Conservation (phyloP, 192 early-diverging fungal genomes). For the Gigaspora rosea region DNA sequence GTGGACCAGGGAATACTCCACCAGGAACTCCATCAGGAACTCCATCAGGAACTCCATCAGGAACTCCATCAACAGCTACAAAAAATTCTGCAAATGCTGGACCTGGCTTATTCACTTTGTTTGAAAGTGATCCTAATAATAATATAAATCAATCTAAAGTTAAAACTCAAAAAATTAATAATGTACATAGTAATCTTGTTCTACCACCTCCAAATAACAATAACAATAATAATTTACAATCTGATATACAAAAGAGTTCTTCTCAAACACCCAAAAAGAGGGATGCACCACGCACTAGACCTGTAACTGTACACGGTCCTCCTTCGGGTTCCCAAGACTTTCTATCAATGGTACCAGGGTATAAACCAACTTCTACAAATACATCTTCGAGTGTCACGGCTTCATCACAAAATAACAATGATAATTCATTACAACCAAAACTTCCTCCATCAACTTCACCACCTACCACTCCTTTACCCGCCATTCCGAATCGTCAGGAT, state of each 20-base stretch:
- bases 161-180: background rate
- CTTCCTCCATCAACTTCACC: background rate
- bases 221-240: background rate
- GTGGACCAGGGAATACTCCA: background rate
- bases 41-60: background rate
- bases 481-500: slow-evolving; percentile 24
- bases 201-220: background rate
- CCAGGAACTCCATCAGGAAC: slow-evolving; percentile 26
- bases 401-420: background rate
- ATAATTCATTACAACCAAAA: background rate
- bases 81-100: slow-evolving; percentile 8
- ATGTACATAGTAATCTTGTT: background rate
- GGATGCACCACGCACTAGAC: slow-evolving; percentile 23
- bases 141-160: background rate
- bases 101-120: slow-evolving; percentile 20
- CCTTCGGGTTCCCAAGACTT: slow-evolving; percentile 13
- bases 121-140: slow-evolving; percentile 20
- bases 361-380: background rate
- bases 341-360: background rate
- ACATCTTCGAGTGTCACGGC: background rate
- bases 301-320: slow-evolving; percentile 22
- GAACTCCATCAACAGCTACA: background rate
- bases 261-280: slow-evolving; percentile 31
- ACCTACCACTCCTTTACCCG: slow-evolving; percentile 10
- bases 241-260: background rate